A percentile compares a stretch with the other conserved stretches of the same genome.
Evolutionary conservation across 2,329 filamentous ascomycete species (phyloP).

Genomic region (Monascus ruber): DNA sequence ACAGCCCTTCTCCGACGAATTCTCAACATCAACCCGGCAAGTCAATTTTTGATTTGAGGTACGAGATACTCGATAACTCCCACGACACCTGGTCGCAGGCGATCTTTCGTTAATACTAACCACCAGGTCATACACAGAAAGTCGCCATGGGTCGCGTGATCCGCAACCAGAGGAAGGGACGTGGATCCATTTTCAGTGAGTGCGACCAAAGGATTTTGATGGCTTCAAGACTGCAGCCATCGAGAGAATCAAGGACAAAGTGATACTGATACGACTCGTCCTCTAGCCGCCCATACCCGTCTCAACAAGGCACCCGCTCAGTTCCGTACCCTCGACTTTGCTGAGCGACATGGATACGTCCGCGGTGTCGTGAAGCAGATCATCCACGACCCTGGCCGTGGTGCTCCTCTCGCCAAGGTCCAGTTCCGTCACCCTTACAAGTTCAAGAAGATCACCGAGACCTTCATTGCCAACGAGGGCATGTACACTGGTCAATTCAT

Average conservation of each 20-base stretch:
- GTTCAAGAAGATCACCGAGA: slow-evolving; percentile 96
- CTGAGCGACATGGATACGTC: slow-evolving; percentile 95
- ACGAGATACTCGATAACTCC: slow-evolving; percentile 20
- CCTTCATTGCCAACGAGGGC: slow-evolving; percentile 99
- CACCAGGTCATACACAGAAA: slow-evolving; percentile 24
- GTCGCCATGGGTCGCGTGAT: slow-evolving; percentile 57
- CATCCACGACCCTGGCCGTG: slow-evolving; percentile 96
- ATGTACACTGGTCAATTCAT: slow-evolving; percentile 99
- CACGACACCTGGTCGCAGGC: slow-evolving; percentile 17
- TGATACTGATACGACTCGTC: slow-evolving; percentile 23
- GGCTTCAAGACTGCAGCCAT: slow-evolving; percentile 7
- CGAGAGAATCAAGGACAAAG: slow-evolving; percentile 4
- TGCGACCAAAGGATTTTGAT: slow-evolving; percentile 31
- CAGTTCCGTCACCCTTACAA: slow-evolving; percentile 96
- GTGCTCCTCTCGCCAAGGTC: slow-evolving; percentile 94
- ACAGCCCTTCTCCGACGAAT: slow-evolving; percentile 30
- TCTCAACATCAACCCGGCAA: slow-evolving; percentile 33
- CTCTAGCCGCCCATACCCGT: slow-evolving; percentile 65
- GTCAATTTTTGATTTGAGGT: slow-evolving; percentile 34
- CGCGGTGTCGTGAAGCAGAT: slow-evolving; percentile 98
- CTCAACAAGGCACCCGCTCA: slow-evolving; percentile 91
- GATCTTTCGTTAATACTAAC: slow-evolving; percentile 23
- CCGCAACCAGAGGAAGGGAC: slow-evolving; percentile 66
- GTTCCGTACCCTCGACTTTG: slow-evolving; percentile 94
- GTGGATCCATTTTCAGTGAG: slow-evolving; percentile 66